Evolutionary conservation across 1,284 basidiomycete genomes (phyloP).

Genomic region (Coniferiporia sulphurascens): DNA sequence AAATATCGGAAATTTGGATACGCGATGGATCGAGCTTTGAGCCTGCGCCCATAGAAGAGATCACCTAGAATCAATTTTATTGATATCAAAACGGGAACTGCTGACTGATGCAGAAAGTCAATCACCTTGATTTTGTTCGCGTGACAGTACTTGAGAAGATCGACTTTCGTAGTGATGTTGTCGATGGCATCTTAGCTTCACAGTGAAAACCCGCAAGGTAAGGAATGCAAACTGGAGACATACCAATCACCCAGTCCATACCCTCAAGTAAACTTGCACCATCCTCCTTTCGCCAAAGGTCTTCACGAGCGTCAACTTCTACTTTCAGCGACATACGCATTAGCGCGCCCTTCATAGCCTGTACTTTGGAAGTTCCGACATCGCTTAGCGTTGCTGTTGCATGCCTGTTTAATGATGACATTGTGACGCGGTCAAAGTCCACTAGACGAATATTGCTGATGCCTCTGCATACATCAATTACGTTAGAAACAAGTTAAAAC

Average conservation of each 20-base stretch:
- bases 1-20: slow-evolving; percentile 94
- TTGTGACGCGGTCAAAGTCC: slow-evolving; percentile 91
- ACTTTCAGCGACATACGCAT: slow-evolving; percentile 67
- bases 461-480: slow-evolving; percentile 42
- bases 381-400: slow-evolving; percentile 89
- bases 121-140: slow-evolving; percentile 68
- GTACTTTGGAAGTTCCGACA: slow-evolving; percentile 95
- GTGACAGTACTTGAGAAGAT: slow-evolving; percentile 81
- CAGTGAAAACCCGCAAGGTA: slow-evolving; percentile 16
- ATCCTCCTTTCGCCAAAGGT: slow-evolving; percentile 79
- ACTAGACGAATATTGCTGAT: slow-evolving; percentile 69
- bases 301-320: slow-evolving; percentile 77
- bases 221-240: slow-evolving; percentile 24
- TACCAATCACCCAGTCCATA: slow-evolving; percentile 87
- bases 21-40: slow-evolving; percentile 94
- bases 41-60: slow-evolving; percentile 97
- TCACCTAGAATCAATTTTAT: slow-evolving; percentile 49
- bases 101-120: background rate
- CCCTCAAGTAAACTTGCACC: slow-evolving; percentile 70
- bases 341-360: slow-evolving; percentile 70
- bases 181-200: slow-evolving; percentile 79
- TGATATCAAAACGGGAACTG: background rate
- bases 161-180: slow-evolving; percentile 93
- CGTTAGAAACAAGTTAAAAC: background rate
- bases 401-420: slow-evolving; percentile 91